phyloP scores from a whole-genome alignment of 2,329 filamentous ascomycete genomes.

The Coniochaeta sp. region DNA sequence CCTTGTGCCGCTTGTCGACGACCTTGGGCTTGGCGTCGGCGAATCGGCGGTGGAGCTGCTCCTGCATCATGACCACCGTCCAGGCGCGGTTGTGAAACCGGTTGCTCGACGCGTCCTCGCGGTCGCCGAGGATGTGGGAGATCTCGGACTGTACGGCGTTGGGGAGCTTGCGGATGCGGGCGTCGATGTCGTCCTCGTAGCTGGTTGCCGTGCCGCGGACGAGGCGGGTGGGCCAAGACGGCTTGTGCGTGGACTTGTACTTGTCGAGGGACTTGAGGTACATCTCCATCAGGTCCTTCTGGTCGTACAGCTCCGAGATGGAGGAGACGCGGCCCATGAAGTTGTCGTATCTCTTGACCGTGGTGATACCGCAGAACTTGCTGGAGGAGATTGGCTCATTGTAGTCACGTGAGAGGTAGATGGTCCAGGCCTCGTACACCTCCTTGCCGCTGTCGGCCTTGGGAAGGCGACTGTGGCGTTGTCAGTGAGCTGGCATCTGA shows the following conservation, averaged over 20 bases:
- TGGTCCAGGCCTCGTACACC: slow-evolving; percentile 20
- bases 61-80: slow-evolving; percentile 17
- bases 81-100: slow-evolving; percentile 16
- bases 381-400: slow-evolving; percentile 5
- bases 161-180: slow-evolving; percentile 14
- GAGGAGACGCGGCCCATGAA: not conserved
- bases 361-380: slow-evolving; percentile 13
- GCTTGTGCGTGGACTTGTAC: slow-evolving; percentile 14
- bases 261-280: slow-evolving; percentile 13
- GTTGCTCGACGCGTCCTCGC: slow-evolving; percentile 13
- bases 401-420: slow-evolving; percentile 10
- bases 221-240: slow-evolving; percentile 13
- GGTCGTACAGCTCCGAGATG: slow-evolving; percentile 10
- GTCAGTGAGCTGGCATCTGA: slow-evolving; percentile 3
- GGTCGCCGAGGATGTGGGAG: slow-evolving; percentile 13
- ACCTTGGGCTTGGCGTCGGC: slow-evolving; percentile 9
- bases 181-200: slow-evolving; percentile 19
- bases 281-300: slow-evolving; percentile 16
- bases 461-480: slow-evolving; percentile 11
- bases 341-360: slow-evolving; percentile 6
- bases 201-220: slow-evolving; percentile 13
- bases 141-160: slow-evolving; percentile 11
- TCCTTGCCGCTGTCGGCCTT: slow-evolving; percentile 11
- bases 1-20: slow-evolving; percentile 13
- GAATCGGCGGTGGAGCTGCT: slow-evolving; percentile 18